phyloP scores from a whole-genome alignment of 2,329 filamentous ascomycete species.

The Thelonectria rubi region DNA sequence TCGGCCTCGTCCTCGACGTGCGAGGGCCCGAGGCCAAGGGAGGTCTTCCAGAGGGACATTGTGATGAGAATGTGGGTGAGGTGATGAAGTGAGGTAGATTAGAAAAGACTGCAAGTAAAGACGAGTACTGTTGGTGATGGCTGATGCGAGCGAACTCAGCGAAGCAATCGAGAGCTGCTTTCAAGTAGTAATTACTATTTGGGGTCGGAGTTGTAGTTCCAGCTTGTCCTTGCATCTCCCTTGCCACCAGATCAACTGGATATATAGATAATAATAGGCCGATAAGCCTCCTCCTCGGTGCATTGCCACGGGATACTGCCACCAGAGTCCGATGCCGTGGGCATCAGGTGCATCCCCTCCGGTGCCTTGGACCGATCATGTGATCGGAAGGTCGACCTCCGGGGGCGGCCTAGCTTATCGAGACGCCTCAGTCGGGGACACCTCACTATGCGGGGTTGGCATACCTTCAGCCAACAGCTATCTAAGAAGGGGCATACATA shows the following conservation, averaged over 20 bases:
- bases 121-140: background rate
- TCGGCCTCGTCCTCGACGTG: slow-evolving; percentile 37
- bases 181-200: slow-evolving; percentile 24
- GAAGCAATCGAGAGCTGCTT: slow-evolving; percentile 21
- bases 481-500: background rate
- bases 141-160: slow-evolving; percentile 4
- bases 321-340: background rate
- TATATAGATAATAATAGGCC: slow-evolving; percentile 23
- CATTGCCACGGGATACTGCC: background rate
- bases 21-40: slow-evolving; percentile 48
- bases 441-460: background rate
- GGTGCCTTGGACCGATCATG: background rate
- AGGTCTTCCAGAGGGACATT: slow-evolving; percentile 48
- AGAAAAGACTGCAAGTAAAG: background rate
- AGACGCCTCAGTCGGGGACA: background rate
- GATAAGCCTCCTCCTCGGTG: background rate
- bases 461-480: background rate
- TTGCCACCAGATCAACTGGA: slow-evolving; percentile 28
- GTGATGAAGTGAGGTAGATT: slow-evolving; percentile 4
- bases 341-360: background rate
- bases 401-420: background rate
- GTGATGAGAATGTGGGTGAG: slow-evolving; percentile 8
- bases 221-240: background rate
- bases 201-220: slow-evolving; percentile 22
- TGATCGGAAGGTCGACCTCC: background rate